Evolutionary conservation across 2,329 filamentous ascomycete species (phyloP).

Genomic region (Malbranchea cinnamomea): DNA sequence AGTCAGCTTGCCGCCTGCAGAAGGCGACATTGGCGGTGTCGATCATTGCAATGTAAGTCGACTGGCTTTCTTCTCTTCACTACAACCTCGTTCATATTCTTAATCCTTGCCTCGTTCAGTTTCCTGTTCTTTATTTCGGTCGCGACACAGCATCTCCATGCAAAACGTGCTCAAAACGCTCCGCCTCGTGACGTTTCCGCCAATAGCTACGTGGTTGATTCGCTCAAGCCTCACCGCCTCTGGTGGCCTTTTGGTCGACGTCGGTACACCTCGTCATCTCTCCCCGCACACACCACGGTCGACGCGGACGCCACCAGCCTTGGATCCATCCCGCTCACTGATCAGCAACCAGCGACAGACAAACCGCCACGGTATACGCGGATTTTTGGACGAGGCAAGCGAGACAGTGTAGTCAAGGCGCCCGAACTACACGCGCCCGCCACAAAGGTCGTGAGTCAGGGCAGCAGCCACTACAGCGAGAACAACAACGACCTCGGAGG

Average conservation of each 20-base stretch:
- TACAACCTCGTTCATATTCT: slow-evolving; percentile 2
- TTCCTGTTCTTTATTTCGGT: slow-evolving; percentile 64
- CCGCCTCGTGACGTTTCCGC: slow-evolving; percentile 48
- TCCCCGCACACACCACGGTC: too few relatives aligned
- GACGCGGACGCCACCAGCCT: too few relatives aligned
- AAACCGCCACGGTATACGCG: slow-evolving; percentile 7
- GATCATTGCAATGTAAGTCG: slow-evolving; percentile 54
- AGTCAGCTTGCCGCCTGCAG: slow-evolving; percentile 60
- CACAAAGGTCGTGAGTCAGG: too few relatives aligned
- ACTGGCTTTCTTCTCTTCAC: slow-evolving; percentile 16
- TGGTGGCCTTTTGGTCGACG: slow-evolving; percentile 6
- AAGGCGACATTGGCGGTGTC: slow-evolving; percentile 63
- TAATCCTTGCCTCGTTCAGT: slow-evolving; percentile 23
- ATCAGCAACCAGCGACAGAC: slow-evolving; percentile 3
- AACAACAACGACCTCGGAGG: too few relatives aligned
- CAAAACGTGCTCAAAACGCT: slow-evolving; percentile 62
- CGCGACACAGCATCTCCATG: slow-evolving; percentile 51
- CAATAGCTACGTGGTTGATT: slow-evolving; percentile 54
- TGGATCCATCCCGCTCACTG: slow-evolving; percentile 6
- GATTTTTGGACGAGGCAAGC: slow-evolving; percentile 3
- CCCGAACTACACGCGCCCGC: not conserved
- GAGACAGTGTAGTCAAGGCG: not conserved
- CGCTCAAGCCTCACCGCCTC: slow-evolving; percentile 14
- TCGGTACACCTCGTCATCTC: slow-evolving; percentile 6
- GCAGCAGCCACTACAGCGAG: too few relatives aligned